Conservation (phyloP, 192 early-diverging fungal genomes). For the Coemansia sp. region DNA sequence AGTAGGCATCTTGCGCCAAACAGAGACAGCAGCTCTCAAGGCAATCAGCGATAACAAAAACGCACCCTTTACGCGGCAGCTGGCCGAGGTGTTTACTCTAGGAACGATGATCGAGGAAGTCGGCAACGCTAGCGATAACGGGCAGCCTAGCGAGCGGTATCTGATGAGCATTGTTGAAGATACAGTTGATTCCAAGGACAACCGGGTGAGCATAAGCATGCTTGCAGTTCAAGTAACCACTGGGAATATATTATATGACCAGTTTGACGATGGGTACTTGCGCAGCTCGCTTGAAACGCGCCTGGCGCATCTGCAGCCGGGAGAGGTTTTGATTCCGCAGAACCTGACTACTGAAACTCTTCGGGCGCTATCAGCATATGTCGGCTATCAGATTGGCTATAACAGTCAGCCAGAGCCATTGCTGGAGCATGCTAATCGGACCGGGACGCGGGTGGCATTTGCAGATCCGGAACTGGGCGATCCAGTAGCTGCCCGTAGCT, state of each 20-base stretch:
- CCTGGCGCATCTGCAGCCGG: slow-evolving; percentile 35
- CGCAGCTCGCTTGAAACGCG: slow-evolving; percentile 42
- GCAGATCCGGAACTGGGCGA: slow-evolving; percentile 8
- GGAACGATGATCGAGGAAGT: slow-evolving; percentile 89
- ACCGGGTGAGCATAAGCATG: slow-evolving; percentile 61
- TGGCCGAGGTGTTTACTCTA: slow-evolving; percentile 78
- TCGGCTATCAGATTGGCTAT: slow-evolving; percentile 48
- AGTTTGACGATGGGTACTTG: slow-evolving; percentile 27
- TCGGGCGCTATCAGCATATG: slow-evolving; percentile 30
- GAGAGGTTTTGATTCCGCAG: slow-evolving; percentile 23
- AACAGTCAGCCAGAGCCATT: slow-evolving; percentile 24
- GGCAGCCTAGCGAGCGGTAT: slow-evolving; percentile 59
- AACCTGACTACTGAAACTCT: slow-evolving; percentile 17
- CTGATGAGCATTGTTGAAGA: slow-evolving; percentile 82
- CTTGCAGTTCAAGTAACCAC: slow-evolving; percentile 88
- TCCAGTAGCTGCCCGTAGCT: slow-evolving; percentile 6
- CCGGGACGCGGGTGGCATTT: slow-evolving; percentile 30
- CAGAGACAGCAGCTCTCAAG: slow-evolving; percentile 84
- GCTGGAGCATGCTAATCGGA: slow-evolving; percentile 61
- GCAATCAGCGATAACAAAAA: slow-evolving; percentile 63
- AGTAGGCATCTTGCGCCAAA: slow-evolving; percentile 81
- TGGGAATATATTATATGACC: slow-evolving; percentile 66
- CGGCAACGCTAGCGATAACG: slow-evolving; percentile 70
- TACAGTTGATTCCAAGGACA: slow-evolving; percentile 12
- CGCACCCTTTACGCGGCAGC: slow-evolving; percentile 79